phyloP scores from a whole-genome alignment of 495 filamentous ascomycete genomes.

The Pseudevernia furfuracea region DNA sequence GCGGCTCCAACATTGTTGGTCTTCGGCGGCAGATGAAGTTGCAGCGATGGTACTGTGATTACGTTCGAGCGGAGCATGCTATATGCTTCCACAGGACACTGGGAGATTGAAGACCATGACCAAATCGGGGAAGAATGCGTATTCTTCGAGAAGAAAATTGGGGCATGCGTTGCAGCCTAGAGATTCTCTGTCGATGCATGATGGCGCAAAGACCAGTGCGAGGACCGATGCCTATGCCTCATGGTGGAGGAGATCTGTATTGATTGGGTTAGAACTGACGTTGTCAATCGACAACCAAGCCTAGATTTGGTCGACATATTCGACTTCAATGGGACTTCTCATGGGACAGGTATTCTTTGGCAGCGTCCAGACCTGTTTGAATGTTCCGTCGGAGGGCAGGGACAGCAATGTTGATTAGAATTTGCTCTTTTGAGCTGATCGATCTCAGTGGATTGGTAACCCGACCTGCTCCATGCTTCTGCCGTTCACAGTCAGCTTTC shows the following conservation, averaged over 20 bases:
- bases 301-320: not conserved
- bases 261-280: not conserved
- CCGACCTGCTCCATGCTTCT: not conserved
- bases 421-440: not conserved
- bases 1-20: not conserved
- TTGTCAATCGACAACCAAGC: not conserved
- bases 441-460: not conserved
- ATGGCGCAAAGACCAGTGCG: too few relatives aligned
- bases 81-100: not conserved
- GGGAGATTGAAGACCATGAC: not conserved
- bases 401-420: not conserved
- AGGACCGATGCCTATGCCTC: not conserved
- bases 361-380: not conserved
- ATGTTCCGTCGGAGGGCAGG: not conserved
- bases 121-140: not conserved
- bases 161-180: not conserved
- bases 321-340: not conserved
- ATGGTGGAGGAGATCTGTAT: fast-evolving
- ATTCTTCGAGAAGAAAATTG: not conserved
- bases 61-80: not conserved
- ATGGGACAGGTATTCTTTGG: not conserved
- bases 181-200: not conserved
- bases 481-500: not conserved
- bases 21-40: not conserved
- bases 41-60: not conserved